These are phyloP conservation scores for Pleurotus cornucopiae DNA, from an alignment of 768 basidiomycete genomes.

Conservation along the genomic window DNA sequence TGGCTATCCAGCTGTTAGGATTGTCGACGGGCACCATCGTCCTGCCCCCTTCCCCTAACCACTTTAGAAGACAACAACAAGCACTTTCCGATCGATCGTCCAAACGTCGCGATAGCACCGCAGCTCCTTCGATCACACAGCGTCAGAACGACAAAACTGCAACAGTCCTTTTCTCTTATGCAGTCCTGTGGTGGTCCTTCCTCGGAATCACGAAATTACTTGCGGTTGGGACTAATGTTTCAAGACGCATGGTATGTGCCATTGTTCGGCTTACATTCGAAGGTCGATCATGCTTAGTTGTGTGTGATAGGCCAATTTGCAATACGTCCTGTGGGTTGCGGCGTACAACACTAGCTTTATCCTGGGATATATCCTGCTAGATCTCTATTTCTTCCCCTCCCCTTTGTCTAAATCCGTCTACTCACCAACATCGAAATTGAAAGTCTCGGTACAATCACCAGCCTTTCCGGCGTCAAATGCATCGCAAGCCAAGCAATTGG, in stretches of 20 bases:
- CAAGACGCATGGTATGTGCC: slow-evolving; percentile 38
- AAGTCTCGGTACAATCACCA: slow-evolving; percentile 10
- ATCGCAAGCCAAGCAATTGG: slow-evolving; percentile 8
- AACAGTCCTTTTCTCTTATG: slow-evolving; percentile 72
- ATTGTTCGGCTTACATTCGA: no score
- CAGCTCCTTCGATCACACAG: slow-evolving; percentile 19
- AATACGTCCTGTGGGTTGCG: slow-evolving; percentile 85
- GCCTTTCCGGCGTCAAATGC: slow-evolving; percentile 9
- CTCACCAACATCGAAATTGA: slow-evolving; percentile 27
- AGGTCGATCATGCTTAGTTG: neutral
- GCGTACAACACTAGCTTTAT: slow-evolving; percentile 89
- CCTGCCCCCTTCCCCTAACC: slow-evolving; percentile 73
- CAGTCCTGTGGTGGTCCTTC: slow-evolving; percentile 73
- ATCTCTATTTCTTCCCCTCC: slow-evolving; percentile 62
- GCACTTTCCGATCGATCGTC: slow-evolving; percentile 1
- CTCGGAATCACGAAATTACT: slow-evolving; percentile 36
- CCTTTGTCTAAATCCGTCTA: slow-evolving; percentile 21
- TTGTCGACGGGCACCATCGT: slow-evolving; percentile 76
- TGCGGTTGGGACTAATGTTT: slow-evolving; percentile 41
- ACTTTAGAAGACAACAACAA: slow-evolving; percentile 56
- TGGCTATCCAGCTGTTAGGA: slow-evolving; percentile 86
- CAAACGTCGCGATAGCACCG: slow-evolving; percentile 16
- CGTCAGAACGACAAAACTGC: slow-evolving; percentile 72
- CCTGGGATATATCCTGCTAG: slow-evolving; percentile 73
- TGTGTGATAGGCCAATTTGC: slow-evolving; percentile 66